Percentiles rank a stretch among this genome's conserved stretches.
Conservation (phyloP, 2,329 filamentous ascomycete species). For the Cladosporium sp. region DNA sequence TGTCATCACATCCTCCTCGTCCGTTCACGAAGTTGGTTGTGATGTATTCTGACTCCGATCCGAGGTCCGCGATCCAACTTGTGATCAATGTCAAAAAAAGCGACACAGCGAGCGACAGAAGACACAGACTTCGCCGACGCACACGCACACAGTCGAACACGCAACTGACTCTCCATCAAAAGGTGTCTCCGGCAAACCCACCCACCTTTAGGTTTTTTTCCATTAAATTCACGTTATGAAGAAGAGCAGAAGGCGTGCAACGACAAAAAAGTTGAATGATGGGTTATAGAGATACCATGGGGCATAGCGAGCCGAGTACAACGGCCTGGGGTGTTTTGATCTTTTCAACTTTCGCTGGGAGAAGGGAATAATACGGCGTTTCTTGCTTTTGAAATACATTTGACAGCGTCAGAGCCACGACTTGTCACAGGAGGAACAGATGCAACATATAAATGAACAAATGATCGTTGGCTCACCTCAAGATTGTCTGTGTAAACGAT, state of each 20-base stretch:
- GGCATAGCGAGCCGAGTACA: slow-evolving; percentile 1
- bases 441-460: background rate
- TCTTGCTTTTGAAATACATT: background rate
- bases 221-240: background rate
- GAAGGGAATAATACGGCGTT: background rate
- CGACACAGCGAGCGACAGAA: slow-evolving; percentile 1
- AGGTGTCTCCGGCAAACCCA: slow-evolving; percentile 11
- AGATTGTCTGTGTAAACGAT: background rate
- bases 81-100: background rate
- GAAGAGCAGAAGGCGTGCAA: background rate
- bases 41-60: slow-evolving; percentile 12
- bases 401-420: background rate
- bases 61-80: slow-evolving; percentile 14
- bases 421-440: background rate
- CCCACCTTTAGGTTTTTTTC: slow-evolving; percentile 5
- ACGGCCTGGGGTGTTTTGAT: slow-evolving; percentile 1
- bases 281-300: slow-evolving; percentile 12
- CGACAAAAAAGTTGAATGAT: slow-evolving; percentile 3
- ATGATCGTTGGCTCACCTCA: background rate
- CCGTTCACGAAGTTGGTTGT: background rate
- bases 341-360: background rate
- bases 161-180: slow-evolving; percentile 6
- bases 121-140: slow-evolving; percentile 13
- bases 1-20: background rate
- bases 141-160: background rate